phyloP scores from a whole-genome alignment of 108 stramenopile genomes.

The Skeletonema menzelii region DNA sequence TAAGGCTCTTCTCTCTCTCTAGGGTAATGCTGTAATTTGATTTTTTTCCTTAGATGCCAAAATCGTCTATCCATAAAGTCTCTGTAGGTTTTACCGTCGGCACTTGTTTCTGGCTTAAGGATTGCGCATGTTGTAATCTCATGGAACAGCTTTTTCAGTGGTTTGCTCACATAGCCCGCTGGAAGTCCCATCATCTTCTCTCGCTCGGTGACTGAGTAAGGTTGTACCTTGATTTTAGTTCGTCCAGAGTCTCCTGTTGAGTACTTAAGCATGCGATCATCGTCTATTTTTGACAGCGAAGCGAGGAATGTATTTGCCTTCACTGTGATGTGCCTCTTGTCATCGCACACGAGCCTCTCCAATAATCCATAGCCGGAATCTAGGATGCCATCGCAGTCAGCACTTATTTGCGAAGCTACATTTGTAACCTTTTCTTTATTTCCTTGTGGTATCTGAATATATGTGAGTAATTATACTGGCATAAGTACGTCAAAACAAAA shows the following conservation, averaged over 20 bases:
- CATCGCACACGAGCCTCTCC: not conserved
- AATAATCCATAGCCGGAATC: slow-evolving; percentile 17
- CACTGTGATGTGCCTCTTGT: not conserved
- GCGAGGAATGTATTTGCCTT: slow-evolving; percentile 40
- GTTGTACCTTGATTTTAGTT: not conserved
- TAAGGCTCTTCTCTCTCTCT: slow-evolving; percentile 4
- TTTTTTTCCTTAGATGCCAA: slow-evolving; percentile 27
- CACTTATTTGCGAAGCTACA: slow-evolving; percentile 10
- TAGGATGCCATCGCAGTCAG: not conserved
- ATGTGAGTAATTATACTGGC: no score
- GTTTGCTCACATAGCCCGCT: slow-evolving; percentile 17
- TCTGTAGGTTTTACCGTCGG: slow-evolving; percentile 13
- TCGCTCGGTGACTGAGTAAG: slow-evolving; percentile 26
- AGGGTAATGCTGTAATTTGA: slow-evolving; percentile 20
- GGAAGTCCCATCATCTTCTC: slow-evolving; percentile 41
- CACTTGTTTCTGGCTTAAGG: slow-evolving; percentile 21
- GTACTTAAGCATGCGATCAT: slow-evolving; percentile 12
- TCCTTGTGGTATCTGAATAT: slow-evolving; percentile 1
- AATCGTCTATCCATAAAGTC: slow-evolving; percentile 11
- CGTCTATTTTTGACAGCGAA: slow-evolving; percentile 22
- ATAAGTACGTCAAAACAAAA: no score
- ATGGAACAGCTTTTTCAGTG: slow-evolving; percentile 7
- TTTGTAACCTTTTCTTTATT: slow-evolving; percentile 7
- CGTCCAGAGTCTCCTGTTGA: not conserved
- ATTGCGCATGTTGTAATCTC: slow-evolving; percentile 16